Conservation (phyloP, 441 rosid genomes). For the Viola pubescens region DNA sequence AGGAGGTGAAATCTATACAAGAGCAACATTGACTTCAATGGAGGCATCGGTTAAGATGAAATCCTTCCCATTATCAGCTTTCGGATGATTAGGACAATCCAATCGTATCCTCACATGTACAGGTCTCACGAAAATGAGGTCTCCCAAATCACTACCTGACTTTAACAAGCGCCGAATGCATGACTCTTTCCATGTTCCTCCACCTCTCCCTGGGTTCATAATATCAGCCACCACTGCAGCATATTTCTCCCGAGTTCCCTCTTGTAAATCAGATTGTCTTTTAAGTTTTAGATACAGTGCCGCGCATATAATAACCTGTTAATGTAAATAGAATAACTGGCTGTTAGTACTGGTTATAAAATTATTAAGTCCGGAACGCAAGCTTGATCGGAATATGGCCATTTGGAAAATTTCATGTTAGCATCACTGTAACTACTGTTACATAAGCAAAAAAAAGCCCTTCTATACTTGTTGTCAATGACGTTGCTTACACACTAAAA, state of each 20-base stretch:
- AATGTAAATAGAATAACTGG: not conserved
- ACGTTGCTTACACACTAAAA: not conserved
- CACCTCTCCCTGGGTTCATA: slow-evolving; percentile 34
- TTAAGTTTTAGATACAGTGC: slow-evolving; percentile 59
- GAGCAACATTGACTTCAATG: slow-evolving; percentile 44
- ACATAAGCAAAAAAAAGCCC: not conserved
- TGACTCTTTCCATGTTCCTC: slow-evolving; percentile 29
- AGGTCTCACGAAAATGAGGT: slow-evolving; percentile 58
- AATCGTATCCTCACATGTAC: slow-evolving; percentile 60
- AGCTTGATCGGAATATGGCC: no score
- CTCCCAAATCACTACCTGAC: slow-evolving; percentile 50
- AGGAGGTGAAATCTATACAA: slow-evolving; percentile 5
- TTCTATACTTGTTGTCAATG: no score
- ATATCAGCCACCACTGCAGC: slow-evolving; percentile 50
- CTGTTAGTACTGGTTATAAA: not conserved
- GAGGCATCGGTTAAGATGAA: slow-evolving; percentile 51
- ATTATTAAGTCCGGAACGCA: not conserved
- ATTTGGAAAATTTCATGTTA: no score
- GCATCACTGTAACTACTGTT: no score
- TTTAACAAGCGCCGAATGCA: slow-evolving; percentile 47
- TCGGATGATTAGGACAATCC: slow-evolving; percentile 56
- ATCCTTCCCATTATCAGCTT: slow-evolving; percentile 55
- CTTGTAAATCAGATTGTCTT: slow-evolving; percentile 28
- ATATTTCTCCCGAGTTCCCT: slow-evolving; percentile 36
- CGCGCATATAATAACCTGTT: slow-evolving; percentile 57